Percentiles rank a stretch among this genome's conserved stretches.
Conservation (phyloP, 805 yeast species). For the Yamadazyma philogaea region DNA sequence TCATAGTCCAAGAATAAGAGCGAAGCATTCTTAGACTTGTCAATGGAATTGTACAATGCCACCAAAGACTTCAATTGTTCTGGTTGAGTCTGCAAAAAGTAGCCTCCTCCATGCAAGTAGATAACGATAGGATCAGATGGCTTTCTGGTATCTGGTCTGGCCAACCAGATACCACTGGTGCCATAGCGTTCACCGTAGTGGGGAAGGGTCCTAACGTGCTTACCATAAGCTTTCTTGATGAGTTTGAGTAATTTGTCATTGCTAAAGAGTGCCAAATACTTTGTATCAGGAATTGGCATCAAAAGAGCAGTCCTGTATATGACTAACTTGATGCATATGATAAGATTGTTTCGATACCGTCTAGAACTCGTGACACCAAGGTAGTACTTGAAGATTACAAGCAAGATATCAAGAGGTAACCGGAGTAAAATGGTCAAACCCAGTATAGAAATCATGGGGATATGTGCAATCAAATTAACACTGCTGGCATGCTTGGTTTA, state of each 20-base stretch:
- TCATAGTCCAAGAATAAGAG: conserved; percentile 29
- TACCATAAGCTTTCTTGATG: not conserved
- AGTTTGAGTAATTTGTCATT: conserved; percentile 9
- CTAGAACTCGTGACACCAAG: conserved; percentile 9
- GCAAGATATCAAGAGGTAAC: conserved; percentile 9
- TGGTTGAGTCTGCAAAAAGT: conserved; percentile 26
- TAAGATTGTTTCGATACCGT: conserved; percentile 13
- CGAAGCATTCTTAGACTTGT: conserved; percentile 19
- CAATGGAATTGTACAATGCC: conserved; percentile 25
- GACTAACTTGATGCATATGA: conserved; percentile 13
- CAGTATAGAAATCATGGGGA: conserved; percentile 6
- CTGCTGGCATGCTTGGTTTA: not conserved
- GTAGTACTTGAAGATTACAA: conserved; percentile 10
- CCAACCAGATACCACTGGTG: conserved; percentile 33
- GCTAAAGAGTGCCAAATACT: conserved; percentile 1
- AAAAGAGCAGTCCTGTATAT: conserved; percentile 13
- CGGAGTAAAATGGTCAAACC: conserved; percentile 1
- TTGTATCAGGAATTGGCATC: conserved; percentile 11
- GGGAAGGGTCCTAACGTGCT: conserved; percentile 17
- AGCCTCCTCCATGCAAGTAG: conserved; percentile 41
- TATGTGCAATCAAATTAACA: not conserved
- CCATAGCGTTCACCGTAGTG: conserved; percentile 33
- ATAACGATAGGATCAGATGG: conserved; percentile 31
- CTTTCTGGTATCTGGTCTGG: conserved; percentile 22
- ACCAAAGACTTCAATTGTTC: conserved; percentile 27